Evolutionary conservation across 1,284 basidiomycete genomes (phyloP), one percentile per base, ranked within the genome.

Genomic region (Tylopilus sp.): DNA sequence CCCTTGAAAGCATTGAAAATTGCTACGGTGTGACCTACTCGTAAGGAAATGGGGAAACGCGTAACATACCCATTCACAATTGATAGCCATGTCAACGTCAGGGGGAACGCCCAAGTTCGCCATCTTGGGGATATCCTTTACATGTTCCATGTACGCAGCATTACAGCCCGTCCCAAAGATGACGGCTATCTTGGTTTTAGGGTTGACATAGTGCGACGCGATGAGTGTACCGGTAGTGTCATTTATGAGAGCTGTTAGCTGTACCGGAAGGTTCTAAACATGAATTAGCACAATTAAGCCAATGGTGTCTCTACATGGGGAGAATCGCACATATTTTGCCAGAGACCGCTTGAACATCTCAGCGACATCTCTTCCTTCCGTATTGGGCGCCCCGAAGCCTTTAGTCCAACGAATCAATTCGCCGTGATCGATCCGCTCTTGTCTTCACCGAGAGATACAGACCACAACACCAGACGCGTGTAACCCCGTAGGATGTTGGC

Each of bases 161-260:
- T 99, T 99, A 68, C 96, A 99, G 1, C 96, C 96, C 2, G 96
- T 99, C 33, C 96, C 97, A 60, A 98, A 97, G 65, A 99, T 99
- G 66, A 92, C 89, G 2, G 92, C 95, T 56, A 97, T 96, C 66
- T 89, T 89, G 34, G 95, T 97, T 58, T 73, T 74, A 2, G 90
- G 88, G 65, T 92, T 90, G 57, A 98, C 94, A 61, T 99, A 99
- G 73, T 92, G 89, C 6, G 94, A 97, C 6, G 96, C 96, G 59
- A 99, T 94, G 30, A 99, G 81, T 4, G 95, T 97, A 44, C 95
- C 95, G 1, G 96, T 98, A 0, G 96, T 98, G 71, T 99, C 96
- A 70, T 97, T 98, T 69, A 96, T 96, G 21, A 96, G 73, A 0
- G 93, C 92, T 6, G 88, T 87, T 34, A 97, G 72, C 51, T 81